Percentiles rank a stretch among this genome's conserved stretches.
phyloP scores from a whole-genome alignment of 176 grass and related monocot species.

The Zoysia pacifica region DNA sequence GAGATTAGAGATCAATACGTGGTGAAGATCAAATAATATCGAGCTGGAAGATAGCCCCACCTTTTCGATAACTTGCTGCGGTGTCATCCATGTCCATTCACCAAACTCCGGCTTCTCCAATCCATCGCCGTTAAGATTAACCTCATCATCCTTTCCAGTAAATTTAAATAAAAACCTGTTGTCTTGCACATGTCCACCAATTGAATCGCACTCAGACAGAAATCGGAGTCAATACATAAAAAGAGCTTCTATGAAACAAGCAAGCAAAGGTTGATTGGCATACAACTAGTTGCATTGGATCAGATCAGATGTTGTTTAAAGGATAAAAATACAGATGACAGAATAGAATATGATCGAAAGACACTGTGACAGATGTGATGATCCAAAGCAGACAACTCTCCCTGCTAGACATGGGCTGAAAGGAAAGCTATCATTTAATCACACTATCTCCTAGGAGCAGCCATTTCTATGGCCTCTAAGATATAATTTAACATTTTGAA shows the following conservation, averaged over 20 bases:
- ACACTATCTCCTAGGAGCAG: too few species aligned
- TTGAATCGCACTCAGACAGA: too few species aligned
- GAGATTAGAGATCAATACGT: conserved; percentile 29
- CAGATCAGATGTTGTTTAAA: too few species aligned
- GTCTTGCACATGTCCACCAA: background rate
- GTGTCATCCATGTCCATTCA: conserved; percentile 83
- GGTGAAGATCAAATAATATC: background rate
- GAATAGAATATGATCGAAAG: too few species aligned
- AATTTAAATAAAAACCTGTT: conserved; percentile 86
- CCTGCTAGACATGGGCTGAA: too few species aligned
- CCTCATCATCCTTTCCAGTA: conserved; percentile 78
- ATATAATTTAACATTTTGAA: too few species aligned
- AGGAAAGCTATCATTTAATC: too few species aligned
- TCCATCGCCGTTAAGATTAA: conserved; percentile 83
- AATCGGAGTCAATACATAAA: background rate
- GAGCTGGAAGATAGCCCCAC: conserved; percentile 34
- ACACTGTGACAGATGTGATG: too few species aligned
- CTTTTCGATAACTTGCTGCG: conserved; percentile 82
- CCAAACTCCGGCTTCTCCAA: conserved; percentile 92
- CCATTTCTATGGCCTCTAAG: too few species aligned
- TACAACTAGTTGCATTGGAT: too few species aligned
- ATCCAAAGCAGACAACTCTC: too few species aligned
- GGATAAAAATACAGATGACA: too few species aligned
- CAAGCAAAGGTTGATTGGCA: background rate
- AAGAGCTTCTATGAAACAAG: background rate